A percentile compares a stretch with the other conserved stretches of the same genome.
These are phyloP conservation scores for Linnemannia schmuckeri DNA, from an alignment of 192 early-diverging fungal genomes.

Conservation along the genomic window DNA sequence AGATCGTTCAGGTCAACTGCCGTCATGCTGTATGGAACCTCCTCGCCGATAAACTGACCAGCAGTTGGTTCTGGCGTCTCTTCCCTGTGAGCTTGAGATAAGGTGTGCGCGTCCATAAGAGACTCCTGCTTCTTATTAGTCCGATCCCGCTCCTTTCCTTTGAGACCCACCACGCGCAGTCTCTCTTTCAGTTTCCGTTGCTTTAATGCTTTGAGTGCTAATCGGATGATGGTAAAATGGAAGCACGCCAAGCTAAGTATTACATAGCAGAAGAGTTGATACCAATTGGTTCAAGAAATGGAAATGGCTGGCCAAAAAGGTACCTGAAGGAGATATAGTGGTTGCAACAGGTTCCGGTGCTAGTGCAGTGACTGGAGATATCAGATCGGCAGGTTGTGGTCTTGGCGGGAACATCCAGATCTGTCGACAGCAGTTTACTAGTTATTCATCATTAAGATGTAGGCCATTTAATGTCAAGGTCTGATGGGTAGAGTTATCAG, in stretches of 20 bases:
- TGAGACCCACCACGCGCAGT: background rate
- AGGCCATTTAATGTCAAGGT: background rate
- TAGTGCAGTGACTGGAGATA: background rate
- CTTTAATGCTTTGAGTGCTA: background rate
- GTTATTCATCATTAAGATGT: background rate
- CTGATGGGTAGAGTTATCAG: background rate
- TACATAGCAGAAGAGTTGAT: background rate
- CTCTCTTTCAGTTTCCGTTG: background rate
- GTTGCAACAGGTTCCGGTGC: background rate
- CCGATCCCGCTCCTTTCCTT: background rate
- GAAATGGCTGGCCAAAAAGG: background rate
- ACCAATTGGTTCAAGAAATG: background rate
- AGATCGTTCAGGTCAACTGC: constrained; percentile 1
- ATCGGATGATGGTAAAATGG: background rate
- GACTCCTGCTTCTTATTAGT: background rate
- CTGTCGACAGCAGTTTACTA: constrained; percentile 17
- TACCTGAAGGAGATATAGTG: constrained; percentile 1
- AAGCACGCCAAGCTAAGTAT: background rate
- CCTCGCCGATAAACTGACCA: background rate
- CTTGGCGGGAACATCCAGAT: constrained; percentile 16
- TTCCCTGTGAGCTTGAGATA: background rate
- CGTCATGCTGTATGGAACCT: background rate
- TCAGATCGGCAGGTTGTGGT: background rate
- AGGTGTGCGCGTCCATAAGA: background rate
- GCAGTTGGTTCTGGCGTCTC: background rate